These are phyloP conservation scores for Tetratostichococcus sp. DNA, from an alignment of 139 green algal species.

Conservation along the genomic window DNA sequence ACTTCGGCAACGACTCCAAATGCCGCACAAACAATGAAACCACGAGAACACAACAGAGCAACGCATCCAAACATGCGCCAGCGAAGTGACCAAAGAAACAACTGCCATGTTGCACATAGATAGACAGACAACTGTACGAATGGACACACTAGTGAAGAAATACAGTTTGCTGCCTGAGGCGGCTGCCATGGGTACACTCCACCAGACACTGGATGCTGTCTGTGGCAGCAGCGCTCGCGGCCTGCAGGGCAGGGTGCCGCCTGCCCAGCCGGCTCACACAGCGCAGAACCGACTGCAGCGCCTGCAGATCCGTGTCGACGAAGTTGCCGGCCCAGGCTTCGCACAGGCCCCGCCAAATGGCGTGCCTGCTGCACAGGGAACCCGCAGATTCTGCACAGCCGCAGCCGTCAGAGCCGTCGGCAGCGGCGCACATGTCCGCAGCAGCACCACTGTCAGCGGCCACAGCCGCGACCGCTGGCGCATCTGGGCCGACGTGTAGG, in stretches of 20 bases:
- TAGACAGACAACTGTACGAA: no score
- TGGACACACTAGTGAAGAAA: background rate
- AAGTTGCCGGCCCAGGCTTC: conserved; percentile 2
- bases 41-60: no score
- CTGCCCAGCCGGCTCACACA: background rate
- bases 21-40: no score
- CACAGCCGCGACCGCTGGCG: background rate
- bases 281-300: conserved; percentile 15
- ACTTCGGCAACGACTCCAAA: no score
- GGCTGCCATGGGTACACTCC: conserved; percentile 9
- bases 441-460: background rate
- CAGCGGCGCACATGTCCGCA: no score
- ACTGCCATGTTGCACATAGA: no score
- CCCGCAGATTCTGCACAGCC: no score
- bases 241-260: conserved; percentile 6
- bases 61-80: no score
- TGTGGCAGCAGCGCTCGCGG: background rate
- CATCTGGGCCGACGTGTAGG: background rate
- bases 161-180: no score
- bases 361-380: background rate
- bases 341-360: background rate
- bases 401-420: background rate
- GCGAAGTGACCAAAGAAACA: no score
- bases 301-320: conserved; percentile 15
- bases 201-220: background rate